Percentiles rank a stretch among this genome's conserved stretches.
Conservation (phyloP, 2,329 filamentous ascomycete genomes). For the Rhynchosporium secalis region DNA sequence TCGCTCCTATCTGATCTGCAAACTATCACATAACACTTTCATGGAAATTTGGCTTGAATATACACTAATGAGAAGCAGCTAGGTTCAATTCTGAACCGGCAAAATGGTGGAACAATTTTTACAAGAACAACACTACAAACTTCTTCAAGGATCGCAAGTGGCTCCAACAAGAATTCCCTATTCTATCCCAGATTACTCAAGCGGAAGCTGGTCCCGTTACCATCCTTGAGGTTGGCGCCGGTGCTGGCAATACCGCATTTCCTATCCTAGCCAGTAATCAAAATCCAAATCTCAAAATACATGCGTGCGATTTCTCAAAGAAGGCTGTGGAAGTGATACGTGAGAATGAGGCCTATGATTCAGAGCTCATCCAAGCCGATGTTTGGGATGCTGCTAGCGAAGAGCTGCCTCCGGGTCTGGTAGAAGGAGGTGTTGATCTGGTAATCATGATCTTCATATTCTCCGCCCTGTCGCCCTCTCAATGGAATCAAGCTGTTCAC, state of each 20-base stretch:
- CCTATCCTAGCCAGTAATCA: slow-evolving; percentile 82
- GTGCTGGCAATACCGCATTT: slow-evolving; percentile 95
- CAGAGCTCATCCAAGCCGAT: slow-evolving; percentile 75
- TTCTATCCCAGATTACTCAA: slow-evolving; percentile 74
- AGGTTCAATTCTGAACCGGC: slow-evolving; percentile 89
- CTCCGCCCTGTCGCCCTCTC: slow-evolving; percentile 79
- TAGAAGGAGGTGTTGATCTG: slow-evolving; percentile 81
- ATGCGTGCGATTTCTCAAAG: slow-evolving; percentile 96
- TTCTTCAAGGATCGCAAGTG: slow-evolving; percentile 99
- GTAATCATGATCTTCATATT: slow-evolving; percentile 97
- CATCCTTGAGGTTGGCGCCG: slow-evolving; percentile 88
- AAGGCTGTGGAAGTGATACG: slow-evolving; percentile 94
- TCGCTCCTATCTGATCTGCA: slow-evolving; percentile 70
- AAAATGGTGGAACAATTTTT: slow-evolving; percentile 98
- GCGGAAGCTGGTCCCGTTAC: slow-evolving; percentile 68
- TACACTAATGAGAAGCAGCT: slow-evolving; percentile 51
- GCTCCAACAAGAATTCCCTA: slow-evolving; percentile 92
- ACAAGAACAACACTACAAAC: slow-evolving; percentile 94
- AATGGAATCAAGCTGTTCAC: slow-evolving; percentile 79
- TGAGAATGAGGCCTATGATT: slow-evolving; percentile 72
- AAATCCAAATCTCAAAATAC: slow-evolving; percentile 78
- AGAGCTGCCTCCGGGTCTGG: slow-evolving; percentile 72
- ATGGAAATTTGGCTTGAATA: slow-evolving; percentile 16
- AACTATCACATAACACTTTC: slow-evolving; percentile 17
- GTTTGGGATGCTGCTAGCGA: slow-evolving; percentile 87